Percentiles rank a stretch among this genome's conserved stretches.
phyloP scores from a whole-genome alignment of 331 rosid genomes.

The Malus hybrid region DNA sequence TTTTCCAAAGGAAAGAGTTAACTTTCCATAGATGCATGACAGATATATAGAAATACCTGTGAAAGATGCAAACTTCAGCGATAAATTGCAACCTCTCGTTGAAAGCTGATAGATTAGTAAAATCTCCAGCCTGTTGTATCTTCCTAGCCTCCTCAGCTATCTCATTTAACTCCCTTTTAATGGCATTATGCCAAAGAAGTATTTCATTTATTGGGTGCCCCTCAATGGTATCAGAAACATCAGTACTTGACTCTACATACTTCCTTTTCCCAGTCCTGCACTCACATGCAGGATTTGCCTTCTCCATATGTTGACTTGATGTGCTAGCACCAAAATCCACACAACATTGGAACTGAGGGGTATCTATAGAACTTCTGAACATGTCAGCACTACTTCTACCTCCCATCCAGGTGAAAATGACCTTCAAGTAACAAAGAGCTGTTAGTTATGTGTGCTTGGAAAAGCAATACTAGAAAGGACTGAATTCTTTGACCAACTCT shows the following conservation, averaged over 20 bases:
- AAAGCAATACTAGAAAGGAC: conserved; percentile 7
- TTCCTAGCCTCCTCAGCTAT: conserved; percentile 84
- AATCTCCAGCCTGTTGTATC: conserved; percentile 77
- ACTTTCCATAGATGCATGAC: neutral
- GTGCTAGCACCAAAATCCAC: conserved; percentile 30
- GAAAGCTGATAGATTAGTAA: conserved; percentile 73
- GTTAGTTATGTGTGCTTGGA: conserved; percentile 13
- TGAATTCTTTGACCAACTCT: conserved; percentile 10
- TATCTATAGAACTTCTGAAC: conserved; percentile 34
- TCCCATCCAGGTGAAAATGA: conserved; percentile 93
- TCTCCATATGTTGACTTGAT: conserved; percentile 36
- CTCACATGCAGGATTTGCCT: conserved; percentile 57
- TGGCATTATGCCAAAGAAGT: conserved; percentile 97
- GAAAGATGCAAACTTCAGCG: conserved; percentile 97
- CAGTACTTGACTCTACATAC: conserved; percentile 45
- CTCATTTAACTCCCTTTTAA: conserved; percentile 78
- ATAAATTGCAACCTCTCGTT: conserved; percentile 88
- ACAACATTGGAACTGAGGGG: conserved; percentile 40
- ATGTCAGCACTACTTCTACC: conserved; percentile 37
- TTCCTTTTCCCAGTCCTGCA: conserved; percentile 75
- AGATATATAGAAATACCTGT: conserved; percentile 55
- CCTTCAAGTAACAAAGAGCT: conserved; percentile 50
- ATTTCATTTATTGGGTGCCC: conserved; percentile 96
- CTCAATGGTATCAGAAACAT: conserved; percentile 45
- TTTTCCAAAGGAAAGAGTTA: neutral